Percentiles rank a stretch among this genome's conserved stretches.
Conservation (phyloP, 495 filamentous ascomycete genomes). For the Hypoxylon perforatum region DNA sequence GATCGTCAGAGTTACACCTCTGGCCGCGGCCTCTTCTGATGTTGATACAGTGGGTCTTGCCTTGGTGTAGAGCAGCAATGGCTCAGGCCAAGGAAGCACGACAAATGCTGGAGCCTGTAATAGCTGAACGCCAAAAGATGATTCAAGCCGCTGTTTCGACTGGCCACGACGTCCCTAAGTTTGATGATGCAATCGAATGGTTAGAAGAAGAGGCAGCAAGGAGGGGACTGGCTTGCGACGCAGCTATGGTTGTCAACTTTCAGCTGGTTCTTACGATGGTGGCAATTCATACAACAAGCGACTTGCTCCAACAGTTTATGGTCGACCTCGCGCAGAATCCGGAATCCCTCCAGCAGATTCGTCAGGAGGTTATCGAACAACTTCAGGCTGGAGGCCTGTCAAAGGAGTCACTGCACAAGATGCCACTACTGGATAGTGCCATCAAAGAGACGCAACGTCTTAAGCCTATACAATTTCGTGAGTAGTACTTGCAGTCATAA, state of each 20-base stretch:
- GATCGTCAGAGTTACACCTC: conserved; percentile 42
- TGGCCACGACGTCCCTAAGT: conserved; percentile 24
- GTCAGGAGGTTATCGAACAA: conserved; percentile 50
- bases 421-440: conserved; percentile 65
- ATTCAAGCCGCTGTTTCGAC: conserved; percentile 24
- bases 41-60: conserved; percentile 50
- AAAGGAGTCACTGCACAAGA: conserved; percentile 61
- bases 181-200: conserved; percentile 53
- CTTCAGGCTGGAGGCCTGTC: conserved; percentile 53
- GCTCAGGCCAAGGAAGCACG: conserved; percentile 36
- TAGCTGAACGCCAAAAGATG: conserved; percentile 42
- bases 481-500: conserved; percentile 19
- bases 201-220: conserved; percentile 40
- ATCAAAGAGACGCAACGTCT: conserved; percentile 59
- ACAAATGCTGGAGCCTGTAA: conserved; percentile 39
- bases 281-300: conserved; percentile 52
- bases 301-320: conserved; percentile 50
- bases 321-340: conserved; percentile 51
- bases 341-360: conserved; percentile 49
- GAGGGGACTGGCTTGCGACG: conserved; percentile 43
- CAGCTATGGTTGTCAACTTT: conserved; percentile 27
- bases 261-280: conserved; percentile 45
- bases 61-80: conserved; percentile 41
- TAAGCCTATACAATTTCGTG: conserved; percentile 50
- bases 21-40: conserved; percentile 48